Conservation (phyloP, 2,329 filamentous ascomycete genomes). For the Sphaerulina vaccinii region DNA sequence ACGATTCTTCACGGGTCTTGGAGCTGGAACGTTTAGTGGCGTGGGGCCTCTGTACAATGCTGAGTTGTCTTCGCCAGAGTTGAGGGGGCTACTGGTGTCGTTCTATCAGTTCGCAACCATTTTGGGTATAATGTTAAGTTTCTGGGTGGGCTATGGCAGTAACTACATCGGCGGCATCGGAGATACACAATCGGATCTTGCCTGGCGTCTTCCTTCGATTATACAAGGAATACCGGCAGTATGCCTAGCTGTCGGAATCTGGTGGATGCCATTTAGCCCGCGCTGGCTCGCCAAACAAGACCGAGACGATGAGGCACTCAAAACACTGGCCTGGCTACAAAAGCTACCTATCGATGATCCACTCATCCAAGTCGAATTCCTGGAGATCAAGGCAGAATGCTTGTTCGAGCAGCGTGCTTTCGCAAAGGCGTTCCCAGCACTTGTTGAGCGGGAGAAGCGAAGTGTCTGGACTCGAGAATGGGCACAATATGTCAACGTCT, state of each 20-base stretch:
- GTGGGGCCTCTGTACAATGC: constrained; percentile 66
- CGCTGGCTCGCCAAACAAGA: constrained; percentile 35
- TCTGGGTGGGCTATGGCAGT: constrained; percentile 56
- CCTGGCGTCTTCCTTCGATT: constrained; percentile 50
- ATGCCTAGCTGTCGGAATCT: constrained; percentile 32
- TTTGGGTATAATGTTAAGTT: constrained; percentile 51
- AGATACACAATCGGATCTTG: constrained; percentile 40
- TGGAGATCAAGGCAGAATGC: constrained; percentile 54
- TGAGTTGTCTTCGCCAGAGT: constrained; percentile 67
- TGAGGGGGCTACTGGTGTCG: constrained; percentile 46
- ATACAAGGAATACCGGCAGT: constrained; percentile 44
- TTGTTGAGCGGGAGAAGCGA: constrained; percentile 9
- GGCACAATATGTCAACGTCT: constrained; percentile 20
- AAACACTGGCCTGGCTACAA: constrained; percentile 31
- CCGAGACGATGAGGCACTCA: constrained; percentile 33
- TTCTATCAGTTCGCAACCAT: constrained; percentile 49
- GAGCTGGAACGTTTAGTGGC: constrained; percentile 31
- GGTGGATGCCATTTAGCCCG: constrained; percentile 37
- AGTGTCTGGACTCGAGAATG: constrained; percentile 15
- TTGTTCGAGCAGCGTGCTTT: constrained; percentile 48
- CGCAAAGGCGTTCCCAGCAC: constrained; percentile 22
- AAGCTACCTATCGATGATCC: constrained; percentile 48
- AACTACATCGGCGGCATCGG: constrained; percentile 44
- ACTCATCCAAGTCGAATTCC: constrained; percentile 53
- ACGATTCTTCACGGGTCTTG: constrained; percentile 31